Evolutionary conservation across 371 early-diverging fungal genomes (phyloP).

Genomic region (Mucor sp.): DNA sequence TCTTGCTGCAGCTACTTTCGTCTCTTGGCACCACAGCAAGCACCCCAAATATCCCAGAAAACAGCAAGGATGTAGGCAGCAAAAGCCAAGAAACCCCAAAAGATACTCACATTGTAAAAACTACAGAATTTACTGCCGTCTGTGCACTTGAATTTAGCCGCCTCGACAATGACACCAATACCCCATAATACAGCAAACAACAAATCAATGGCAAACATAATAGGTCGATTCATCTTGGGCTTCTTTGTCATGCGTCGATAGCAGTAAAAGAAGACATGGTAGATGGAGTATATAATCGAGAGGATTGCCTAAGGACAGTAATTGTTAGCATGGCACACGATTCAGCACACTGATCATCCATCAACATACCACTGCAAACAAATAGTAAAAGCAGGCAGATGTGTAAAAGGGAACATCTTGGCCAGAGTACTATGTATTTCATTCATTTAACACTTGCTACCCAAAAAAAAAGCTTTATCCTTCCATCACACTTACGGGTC

Average conservation of each 20-base stretch:
- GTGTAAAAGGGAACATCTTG: constrained; percentile 38
- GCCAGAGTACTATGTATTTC: constrained; percentile 27
- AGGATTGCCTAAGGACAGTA: constrained; percentile 34
- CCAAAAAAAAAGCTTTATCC: not conserved
- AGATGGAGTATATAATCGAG: constrained; percentile 43
- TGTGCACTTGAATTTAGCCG: constrained; percentile 44
- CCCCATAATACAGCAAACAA: constrained; percentile 53
- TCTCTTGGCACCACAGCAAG: not conserved
- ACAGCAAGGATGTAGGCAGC: constrained; percentile 40
- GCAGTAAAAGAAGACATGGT: constrained; percentile 43
- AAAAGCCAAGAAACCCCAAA: constrained; percentile 53
- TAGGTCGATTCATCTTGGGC: constrained; percentile 45
- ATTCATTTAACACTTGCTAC: not conserved
- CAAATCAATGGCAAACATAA: constrained; percentile 46
- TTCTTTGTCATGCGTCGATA: constrained; percentile 42
- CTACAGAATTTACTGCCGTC: constrained; percentile 47
- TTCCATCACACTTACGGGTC: constrained; percentile 36
- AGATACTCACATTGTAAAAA: constrained; percentile 59
- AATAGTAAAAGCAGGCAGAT: constrained; percentile 39
- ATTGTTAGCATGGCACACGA: not conserved
- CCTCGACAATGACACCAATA: constrained; percentile 54
- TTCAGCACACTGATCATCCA: not conserved
- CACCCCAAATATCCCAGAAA: constrained; percentile 41
- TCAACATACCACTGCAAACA: constrained; percentile 44
- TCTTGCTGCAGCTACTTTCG: not conserved